A percentile compares a stretch with the other conserved stretches of the same genome.
Evolutionary conservation across 345 rosid genomes (phyloP).

Genomic region (Aethionema arabicum): DNA sequence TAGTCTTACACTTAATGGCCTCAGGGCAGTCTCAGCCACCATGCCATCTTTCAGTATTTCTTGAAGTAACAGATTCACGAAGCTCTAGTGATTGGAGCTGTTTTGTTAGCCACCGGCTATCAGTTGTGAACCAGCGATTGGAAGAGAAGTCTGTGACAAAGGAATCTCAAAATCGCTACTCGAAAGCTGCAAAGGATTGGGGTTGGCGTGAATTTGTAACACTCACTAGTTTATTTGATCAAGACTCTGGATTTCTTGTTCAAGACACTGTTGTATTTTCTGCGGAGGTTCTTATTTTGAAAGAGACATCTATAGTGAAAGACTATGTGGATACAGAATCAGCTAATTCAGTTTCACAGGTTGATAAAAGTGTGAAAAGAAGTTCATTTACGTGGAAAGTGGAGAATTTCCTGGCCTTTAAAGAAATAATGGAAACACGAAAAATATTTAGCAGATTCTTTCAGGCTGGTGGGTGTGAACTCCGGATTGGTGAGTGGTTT

Average conservation of each 20-base stretch:
- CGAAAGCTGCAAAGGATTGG: constrained; percentile 99
- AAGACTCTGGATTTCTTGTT: constrained; percentile 97
- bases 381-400: constrained; percentile 99
- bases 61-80: constrained; percentile 98
- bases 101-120: constrained; percentile 96
- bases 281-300: constrained; percentile 98
- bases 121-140: constrained; percentile 84
- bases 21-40: constrained; percentile 99
- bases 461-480: constrained; percentile 99
- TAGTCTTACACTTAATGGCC: constrained; percentile 54
- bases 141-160: constrained; percentile 98
- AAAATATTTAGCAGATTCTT: constrained; percentile 98
- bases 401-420: constrained; percentile 95
- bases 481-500: constrained; percentile 94
- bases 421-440: constrained; percentile 98
- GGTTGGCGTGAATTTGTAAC: constrained; percentile 99
- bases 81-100: constrained; percentile 97
- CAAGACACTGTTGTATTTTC: constrained; percentile 92
- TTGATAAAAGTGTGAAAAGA: constrained; percentile 59
- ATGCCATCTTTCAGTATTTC: constrained; percentile 99
- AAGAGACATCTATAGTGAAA: constrained; percentile 84
- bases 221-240: constrained; percentile 95
- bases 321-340: constrained; percentile 62
- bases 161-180: constrained; percentile 98
- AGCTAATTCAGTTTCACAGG: constrained; percentile 44